These are phyloP conservation scores for Dothiorella sarmentorum DNA, from an alignment of 2,329 filamentous ascomycete species.

Conservation along the genomic window DNA sequence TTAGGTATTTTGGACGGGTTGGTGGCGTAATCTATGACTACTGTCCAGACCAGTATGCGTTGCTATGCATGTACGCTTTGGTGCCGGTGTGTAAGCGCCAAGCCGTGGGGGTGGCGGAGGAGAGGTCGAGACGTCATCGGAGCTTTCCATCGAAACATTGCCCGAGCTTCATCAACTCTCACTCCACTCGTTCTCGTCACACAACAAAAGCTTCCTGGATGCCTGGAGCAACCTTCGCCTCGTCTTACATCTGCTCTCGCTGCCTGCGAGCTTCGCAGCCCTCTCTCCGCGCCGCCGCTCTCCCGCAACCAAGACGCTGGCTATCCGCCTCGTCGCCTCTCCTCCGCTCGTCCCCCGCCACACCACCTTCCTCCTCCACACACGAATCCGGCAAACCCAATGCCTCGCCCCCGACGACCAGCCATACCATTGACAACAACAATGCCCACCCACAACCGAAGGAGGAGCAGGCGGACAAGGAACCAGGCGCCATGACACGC, in stretches of 20 bases:
- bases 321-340: conserved; percentile 20
- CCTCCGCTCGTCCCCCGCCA: conserved; percentile 24
- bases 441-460: not conserved
- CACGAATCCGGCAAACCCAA: conserved; percentile 23
- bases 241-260: conserved; percentile 36
- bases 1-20: not conserved
- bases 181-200: not conserved
- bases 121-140: conserved; percentile 9
- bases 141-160: not conserved
- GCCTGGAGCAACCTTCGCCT: not conserved
- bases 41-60: not conserved
- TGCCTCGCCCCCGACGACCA: not conserved
- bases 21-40: not conserved
- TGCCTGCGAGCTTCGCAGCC: conserved; percentile 34
- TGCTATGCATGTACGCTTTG: not conserved
- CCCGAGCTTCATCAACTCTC: not conserved
- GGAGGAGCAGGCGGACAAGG: conserved; percentile 21
- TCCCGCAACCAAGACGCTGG: conserved; percentile 19
- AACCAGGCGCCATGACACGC: conserved; percentile 56
- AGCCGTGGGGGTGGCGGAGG: not conserved
- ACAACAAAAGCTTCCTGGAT: not conserved
- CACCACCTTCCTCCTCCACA: conserved; percentile 24
- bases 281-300: conserved; percentile 14
- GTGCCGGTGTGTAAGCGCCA: not conserved
- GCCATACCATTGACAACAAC: not conserved